phyloP scores from a whole-genome alignment of 495 filamentous ascomycete species.

The Xylaria flabelliformis region DNA sequence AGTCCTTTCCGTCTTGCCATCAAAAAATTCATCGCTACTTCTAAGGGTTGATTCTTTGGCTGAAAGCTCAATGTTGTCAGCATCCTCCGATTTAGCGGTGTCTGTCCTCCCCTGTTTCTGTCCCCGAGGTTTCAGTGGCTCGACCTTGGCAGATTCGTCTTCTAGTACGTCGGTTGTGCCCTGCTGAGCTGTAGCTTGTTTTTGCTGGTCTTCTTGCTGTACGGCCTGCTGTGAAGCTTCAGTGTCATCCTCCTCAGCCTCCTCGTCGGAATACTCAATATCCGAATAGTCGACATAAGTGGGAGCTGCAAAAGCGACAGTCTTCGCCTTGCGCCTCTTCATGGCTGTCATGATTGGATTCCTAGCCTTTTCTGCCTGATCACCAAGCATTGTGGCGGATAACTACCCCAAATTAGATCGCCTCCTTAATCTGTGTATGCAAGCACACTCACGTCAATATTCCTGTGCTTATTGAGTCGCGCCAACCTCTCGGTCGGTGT shows the following conservation, averaged over 20 bases:
- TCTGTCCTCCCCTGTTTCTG: slow-evolving; percentile 53
- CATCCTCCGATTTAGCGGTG: slow-evolving; percentile 43
- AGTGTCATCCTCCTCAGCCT: slow-evolving; percentile 72
- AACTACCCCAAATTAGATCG: slow-evolving; percentile 59
- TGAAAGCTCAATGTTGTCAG: slow-evolving; percentile 27
- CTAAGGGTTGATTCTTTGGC: slow-evolving; percentile 44
- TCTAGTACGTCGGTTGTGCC: slow-evolving; percentile 38
- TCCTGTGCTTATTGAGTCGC: slow-evolving; percentile 94
- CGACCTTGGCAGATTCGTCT: slow-evolving; percentile 57
- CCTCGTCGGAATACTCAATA: slow-evolving; percentile 87
- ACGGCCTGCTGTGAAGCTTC: slow-evolving; percentile 46
- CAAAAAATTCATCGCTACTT: slow-evolving; percentile 73
- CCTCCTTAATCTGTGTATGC: neutral
- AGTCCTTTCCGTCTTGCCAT: slow-evolving; percentile 62
- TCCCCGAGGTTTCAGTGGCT: slow-evolving; percentile 51
- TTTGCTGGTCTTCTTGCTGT: slow-evolving; percentile 42
- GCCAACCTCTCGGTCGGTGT: slow-evolving; percentile 95
- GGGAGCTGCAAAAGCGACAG: slow-evolving; percentile 83
- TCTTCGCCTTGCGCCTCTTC: slow-evolving; percentile 84
- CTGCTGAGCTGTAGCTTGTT: slow-evolving; percentile 41
- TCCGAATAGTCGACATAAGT: slow-evolving; percentile 93
- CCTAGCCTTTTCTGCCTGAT: slow-evolving; percentile 86
- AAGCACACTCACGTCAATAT: slow-evolving; percentile 80
- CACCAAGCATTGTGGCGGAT: slow-evolving; percentile 91
- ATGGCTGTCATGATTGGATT: slow-evolving; percentile 91